A percentile compares a stretch with the other conserved stretches of the same genome.
Evolutionary conservation across 2,329 filamentous ascomycete genomes (phyloP).

Genomic region (Ilyonectria mors-panacis): DNA sequence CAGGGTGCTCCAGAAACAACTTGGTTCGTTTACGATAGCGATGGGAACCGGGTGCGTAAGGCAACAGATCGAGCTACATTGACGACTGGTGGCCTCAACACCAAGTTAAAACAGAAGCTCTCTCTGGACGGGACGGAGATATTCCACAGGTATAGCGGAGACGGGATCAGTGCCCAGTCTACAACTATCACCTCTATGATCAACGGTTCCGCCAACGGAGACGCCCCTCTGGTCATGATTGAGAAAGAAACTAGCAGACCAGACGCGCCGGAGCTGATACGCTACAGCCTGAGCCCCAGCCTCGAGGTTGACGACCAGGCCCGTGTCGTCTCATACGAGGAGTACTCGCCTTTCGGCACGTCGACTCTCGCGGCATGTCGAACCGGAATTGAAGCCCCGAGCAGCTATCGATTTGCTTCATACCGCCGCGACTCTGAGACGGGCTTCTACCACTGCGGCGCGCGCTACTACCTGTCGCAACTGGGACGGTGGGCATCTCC

Average conservation of each 20-base stretch:
- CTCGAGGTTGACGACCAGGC: conserved; percentile 15
- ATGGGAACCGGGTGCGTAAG: conserved; percentile 26
- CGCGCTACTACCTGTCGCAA: conserved; percentile 4
- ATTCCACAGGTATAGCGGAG: not conserved
- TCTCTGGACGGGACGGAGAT: conserved; percentile 18
- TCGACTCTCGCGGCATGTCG: not conserved
- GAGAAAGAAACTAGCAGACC: not conserved
- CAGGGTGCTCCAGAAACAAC: conserved; percentile 22
- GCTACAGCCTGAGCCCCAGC: not conserved
- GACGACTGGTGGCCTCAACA: not conserved
- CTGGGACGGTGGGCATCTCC: conserved; percentile 6
- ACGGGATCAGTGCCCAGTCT: not conserved
- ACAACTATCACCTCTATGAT: not conserved
- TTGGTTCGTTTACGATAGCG: conserved; percentile 30
- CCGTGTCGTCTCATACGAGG: conserved; percentile 8
- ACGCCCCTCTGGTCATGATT: not conserved
- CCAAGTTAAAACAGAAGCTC: conserved; percentile 15
- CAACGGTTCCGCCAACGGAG: not conserved
- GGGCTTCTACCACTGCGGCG: not conserved
- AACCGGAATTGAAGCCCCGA: not conserved
- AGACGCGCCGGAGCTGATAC: not conserved
- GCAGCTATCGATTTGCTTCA: not conserved
- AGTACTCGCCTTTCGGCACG: conserved; percentile 5
- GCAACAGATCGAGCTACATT: conserved; percentile 14
- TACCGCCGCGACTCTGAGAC: conserved; percentile 2